A percentile compares a stretch with the other conserved stretches of the same genome.
phyloP scores from a whole-genome alignment of 2,329 filamentous ascomycete species.

The Aspergillus versicolor region DNA sequence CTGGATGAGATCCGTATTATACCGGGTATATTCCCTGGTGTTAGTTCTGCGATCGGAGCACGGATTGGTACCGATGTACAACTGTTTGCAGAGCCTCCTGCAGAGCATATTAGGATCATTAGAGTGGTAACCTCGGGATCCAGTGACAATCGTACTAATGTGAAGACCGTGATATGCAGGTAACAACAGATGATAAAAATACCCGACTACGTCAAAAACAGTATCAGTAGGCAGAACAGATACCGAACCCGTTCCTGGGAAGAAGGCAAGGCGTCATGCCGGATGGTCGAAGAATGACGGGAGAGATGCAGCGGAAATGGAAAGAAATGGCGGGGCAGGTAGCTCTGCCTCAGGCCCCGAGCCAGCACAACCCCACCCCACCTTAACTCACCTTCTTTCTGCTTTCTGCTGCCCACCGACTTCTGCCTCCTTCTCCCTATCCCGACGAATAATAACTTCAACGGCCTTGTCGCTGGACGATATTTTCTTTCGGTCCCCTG shows the following conservation, averaged over 20 bases:
- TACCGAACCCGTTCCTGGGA: background rate
- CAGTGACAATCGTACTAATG: background rate
- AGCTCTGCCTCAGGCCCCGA: background rate
- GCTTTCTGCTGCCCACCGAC: conserved; percentile 7
- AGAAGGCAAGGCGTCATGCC: background rate
- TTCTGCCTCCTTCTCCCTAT: conserved; percentile 11
- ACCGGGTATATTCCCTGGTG: background rate
- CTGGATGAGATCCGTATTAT: background rate
- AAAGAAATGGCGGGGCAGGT: conserved; percentile 12
- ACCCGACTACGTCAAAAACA: background rate
- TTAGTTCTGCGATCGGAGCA: background rate
- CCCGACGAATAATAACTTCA: conserved; percentile 12
- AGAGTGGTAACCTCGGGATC: background rate
- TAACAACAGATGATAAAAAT: background rate
- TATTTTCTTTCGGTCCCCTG: conserved; percentile 2
- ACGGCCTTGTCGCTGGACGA: conserved; percentile 9
- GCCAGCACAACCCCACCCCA: conserved; percentile 24
- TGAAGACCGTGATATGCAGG: background rate
- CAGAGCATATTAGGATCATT: background rate
- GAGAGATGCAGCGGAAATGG: background rate
- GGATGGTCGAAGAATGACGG: conserved; percentile 1
- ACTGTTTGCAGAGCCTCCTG: background rate
- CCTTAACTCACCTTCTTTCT: conserved; percentile 18
- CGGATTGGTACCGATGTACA: background rate
- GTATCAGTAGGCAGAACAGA: background rate